Base-by-base conservation (phyloP, 192 early-diverging fungal genomes). In the Borealophlyctis nickersoniae region DNA sequence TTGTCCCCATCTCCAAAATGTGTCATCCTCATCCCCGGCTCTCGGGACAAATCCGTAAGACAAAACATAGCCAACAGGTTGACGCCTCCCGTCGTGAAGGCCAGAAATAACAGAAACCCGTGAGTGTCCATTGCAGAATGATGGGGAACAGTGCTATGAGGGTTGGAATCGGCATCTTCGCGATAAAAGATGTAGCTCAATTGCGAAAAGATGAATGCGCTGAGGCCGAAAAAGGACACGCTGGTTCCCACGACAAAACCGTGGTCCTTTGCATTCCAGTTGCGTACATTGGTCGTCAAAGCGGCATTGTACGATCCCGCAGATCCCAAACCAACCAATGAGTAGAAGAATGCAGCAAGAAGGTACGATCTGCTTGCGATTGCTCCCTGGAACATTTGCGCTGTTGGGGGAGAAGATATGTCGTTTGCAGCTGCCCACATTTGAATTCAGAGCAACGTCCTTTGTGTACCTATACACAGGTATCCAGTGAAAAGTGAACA, bases 191-290 rank as follows among this genome's bases (percentile, higher is more conserved):
- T 14, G 2, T 29, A 33, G 53, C 62, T 62, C 36, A 75, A 19
- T 24, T 61, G 56, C n/a, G 77, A 66, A 52, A 75, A 79, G 9
- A 79, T 26, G 63, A 75, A 75, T 0, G 73, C 78, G 23, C 71
- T 69, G n/a, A 80, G 66, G 2, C 78, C 78, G 31, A 77, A 66
- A 27, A 69, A 65, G 9, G 69, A 58, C 0, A 77, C 78, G 49
- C 62, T 33, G 24, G 74, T 29, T 13, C 74, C 74, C 24, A 80
- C 67, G n/a, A 66, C 72, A 33, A 73, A 57, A 4, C 78, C 78
- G 63, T 72, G 74, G 26, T 62, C 39, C 14, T 53, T 34, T 14
- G 39, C 49, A 9, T 23, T 22, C 31, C 49, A 74, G 52, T 73
- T 77, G 33, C 73, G 73, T 34, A 77, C 36, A 29, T 62, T 62